These are phyloP conservation scores for Cucurbita ficifolia DNA, from an alignment of 306 rosid genomes.

Conservation along the genomic window DNA sequence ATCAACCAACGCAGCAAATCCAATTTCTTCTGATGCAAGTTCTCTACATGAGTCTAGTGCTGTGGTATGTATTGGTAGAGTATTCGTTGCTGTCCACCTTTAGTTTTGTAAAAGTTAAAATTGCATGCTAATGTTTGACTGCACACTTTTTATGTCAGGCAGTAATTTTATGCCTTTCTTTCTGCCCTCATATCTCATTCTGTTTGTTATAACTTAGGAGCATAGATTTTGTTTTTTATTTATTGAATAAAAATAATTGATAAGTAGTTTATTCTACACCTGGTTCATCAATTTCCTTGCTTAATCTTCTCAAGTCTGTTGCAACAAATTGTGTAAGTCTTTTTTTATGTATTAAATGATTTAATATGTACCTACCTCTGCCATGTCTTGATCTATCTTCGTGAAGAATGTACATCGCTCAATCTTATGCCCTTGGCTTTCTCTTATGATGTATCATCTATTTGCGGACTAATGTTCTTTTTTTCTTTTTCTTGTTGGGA, in stretches of 20 bases:
- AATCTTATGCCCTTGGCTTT: background rate
- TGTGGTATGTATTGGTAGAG: conserved; percentile 17
- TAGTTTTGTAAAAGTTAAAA: background rate
- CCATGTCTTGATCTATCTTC: background rate
- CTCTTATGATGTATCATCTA: background rate
- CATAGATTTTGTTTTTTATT: background rate
- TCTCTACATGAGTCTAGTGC: conserved; percentile 33
- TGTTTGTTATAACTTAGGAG: background rate
- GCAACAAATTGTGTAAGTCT: background rate
- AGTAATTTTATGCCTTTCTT: background rate
- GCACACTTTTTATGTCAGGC: background rate
- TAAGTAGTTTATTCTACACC: background rate
- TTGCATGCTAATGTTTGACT: background rate
- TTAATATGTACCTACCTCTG: background rate
- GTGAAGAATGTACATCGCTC: background rate
- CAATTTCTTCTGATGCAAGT: conserved; percentile 28
- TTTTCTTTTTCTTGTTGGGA: background rate
- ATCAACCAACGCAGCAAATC: conserved; percentile 21
- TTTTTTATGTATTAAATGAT: too few relatives aligned
- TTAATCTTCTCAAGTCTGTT: background rate
- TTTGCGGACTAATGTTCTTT: background rate
- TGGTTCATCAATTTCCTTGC: background rate
- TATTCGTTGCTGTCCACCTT: background rate
- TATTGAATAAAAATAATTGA: too few relatives aligned
- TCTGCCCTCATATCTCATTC: background rate